Percentiles rank a stretch among this genome's conserved stretches.
Evolutionary conservation across 371 early-diverging fungal genomes (phyloP).

Genomic region (Lichtheimia hyalospora): DNA sequence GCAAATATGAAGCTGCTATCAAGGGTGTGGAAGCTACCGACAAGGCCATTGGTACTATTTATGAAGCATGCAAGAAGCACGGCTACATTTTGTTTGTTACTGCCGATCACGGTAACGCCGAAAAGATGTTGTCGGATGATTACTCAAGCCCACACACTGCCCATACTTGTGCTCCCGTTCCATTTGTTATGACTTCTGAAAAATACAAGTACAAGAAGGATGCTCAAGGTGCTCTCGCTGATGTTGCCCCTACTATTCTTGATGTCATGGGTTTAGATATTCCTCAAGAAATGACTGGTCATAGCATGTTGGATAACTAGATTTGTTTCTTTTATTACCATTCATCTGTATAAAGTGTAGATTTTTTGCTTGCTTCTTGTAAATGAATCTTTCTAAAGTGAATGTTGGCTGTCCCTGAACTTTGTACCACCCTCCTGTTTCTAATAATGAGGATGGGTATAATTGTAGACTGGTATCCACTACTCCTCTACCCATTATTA

Average conservation of each 20-base stretch:
- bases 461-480: no score
- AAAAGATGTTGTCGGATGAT: slow-evolving; percentile 95
- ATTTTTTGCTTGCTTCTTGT: no score
- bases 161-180: slow-evolving; percentile 93
- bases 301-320: slow-evolving; percentile 38
- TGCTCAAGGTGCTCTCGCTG: slow-evolving; percentile 82
- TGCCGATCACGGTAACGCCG: slow-evolving; percentile 99
- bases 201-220: slow-evolving; percentile 53
- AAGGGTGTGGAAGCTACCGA: slow-evolving; percentile 96
- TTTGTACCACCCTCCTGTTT: no score
- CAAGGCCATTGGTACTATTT: slow-evolving; percentile 91
- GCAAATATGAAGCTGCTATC: slow-evolving; percentile 92
- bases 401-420: no score
- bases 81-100: slow-evolving; percentile 96
- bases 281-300: slow-evolving; percentile 98
- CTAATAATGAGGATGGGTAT: no score
- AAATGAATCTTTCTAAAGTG: no score
- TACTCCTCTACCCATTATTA: no score
- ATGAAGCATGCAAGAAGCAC: slow-evolving; percentile 86
- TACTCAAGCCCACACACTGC: slow-evolving; percentile 92
- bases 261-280: slow-evolving; percentile 88
- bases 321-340: not conserved
- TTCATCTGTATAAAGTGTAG: no score
- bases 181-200: slow-evolving; percentile 85
- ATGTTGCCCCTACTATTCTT: slow-evolving; percentile 99